These are phyloP conservation scores for Citrus cavaleriei DNA, from an alignment of 345 rosid genomes.

Conservation along the genomic window DNA sequence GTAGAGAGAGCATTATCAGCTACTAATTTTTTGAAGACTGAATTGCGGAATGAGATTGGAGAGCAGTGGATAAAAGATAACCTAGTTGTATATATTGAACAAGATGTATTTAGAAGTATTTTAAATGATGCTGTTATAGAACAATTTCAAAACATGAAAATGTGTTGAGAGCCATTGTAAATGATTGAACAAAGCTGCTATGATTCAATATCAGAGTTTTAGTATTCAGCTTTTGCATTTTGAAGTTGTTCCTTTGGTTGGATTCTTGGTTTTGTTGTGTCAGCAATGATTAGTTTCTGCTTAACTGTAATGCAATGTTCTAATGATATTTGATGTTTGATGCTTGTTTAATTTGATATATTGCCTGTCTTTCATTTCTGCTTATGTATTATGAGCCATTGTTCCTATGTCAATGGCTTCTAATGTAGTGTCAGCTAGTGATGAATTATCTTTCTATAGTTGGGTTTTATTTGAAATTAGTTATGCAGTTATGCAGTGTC, in stretches of 20 bases:
- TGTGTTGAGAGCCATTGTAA: neutral
- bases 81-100: neutral
- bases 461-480: neutral
- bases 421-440: neutral
- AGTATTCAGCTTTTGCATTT: neutral
- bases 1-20: neutral
- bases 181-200: neutral
- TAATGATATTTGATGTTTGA: neutral
- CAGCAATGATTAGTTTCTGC: neutral
- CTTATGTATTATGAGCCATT: neutral
- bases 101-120: neutral
- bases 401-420: neutral
- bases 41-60: neutral
- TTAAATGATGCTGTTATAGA: neutral
- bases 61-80: neutral
- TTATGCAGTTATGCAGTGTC: neutral
- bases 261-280: neutral
- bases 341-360: neutral
- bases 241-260: neutral
- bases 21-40: neutral
- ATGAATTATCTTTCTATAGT: neutral
- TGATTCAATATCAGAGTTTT: neutral
- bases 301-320: neutral
- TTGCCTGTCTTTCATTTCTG: neutral
- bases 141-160: neutral